Percentiles rank a stretch among this genome's conserved stretches.
Evolutionary conservation across 352 stramenopile genomes (phyloP).

Genomic region (Phytophthora sojae): DNA sequence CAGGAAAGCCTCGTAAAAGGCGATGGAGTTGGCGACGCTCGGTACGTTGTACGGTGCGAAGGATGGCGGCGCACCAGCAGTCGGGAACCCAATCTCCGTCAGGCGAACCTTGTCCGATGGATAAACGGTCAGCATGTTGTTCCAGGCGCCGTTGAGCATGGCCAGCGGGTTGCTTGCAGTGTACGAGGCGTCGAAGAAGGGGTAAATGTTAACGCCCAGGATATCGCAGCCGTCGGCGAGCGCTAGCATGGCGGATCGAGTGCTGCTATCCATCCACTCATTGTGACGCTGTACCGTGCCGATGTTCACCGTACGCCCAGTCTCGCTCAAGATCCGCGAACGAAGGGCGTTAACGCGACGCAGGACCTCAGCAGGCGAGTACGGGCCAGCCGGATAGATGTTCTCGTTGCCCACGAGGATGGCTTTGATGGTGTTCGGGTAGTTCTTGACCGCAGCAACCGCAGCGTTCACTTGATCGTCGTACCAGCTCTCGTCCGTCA

Average conservation of each 20-base stretch:
- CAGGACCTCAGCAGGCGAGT: slow-evolving; percentile 49
- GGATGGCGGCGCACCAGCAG: slow-evolving; percentile 38
- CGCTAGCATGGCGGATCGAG: slow-evolving; percentile 46
- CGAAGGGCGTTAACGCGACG: slow-evolving; percentile 44
- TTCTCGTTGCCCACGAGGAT: slow-evolving; percentile 86
- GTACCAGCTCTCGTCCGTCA: slow-evolving; percentile 79
- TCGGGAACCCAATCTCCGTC: slow-evolving; percentile 75
- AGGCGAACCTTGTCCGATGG: slow-evolving; percentile 61
- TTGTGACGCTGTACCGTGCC: slow-evolving; percentile 76
- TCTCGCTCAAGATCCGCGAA: slow-evolving; percentile 33
- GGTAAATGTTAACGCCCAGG: slow-evolving; percentile 84
- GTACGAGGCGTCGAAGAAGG: slow-evolving; percentile 78
- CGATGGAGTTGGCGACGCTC: slow-evolving; percentile 52
- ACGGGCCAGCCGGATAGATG: slow-evolving; percentile 53
- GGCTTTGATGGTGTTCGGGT: slow-evolving; percentile 61
- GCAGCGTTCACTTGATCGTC: slow-evolving; percentile 53
- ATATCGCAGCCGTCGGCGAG: slow-evolving; percentile 71
- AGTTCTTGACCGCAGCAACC: slow-evolving; percentile 51
- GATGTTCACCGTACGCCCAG: slow-evolving; percentile 51
- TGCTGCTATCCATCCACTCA: slow-evolving; percentile 58
- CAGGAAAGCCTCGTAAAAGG: slow-evolving; percentile 70
- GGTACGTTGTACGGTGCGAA: slow-evolving; percentile 57
- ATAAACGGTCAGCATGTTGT: slow-evolving; percentile 59
- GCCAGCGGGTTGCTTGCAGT: slow-evolving; percentile 45
- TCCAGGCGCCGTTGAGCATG: slow-evolving; percentile 69